Percentiles rank a stretch among this genome's conserved stretches.
Conservation (phyloP, 164 flowering plant genomes). For the Magnolia sinica region DNA sequence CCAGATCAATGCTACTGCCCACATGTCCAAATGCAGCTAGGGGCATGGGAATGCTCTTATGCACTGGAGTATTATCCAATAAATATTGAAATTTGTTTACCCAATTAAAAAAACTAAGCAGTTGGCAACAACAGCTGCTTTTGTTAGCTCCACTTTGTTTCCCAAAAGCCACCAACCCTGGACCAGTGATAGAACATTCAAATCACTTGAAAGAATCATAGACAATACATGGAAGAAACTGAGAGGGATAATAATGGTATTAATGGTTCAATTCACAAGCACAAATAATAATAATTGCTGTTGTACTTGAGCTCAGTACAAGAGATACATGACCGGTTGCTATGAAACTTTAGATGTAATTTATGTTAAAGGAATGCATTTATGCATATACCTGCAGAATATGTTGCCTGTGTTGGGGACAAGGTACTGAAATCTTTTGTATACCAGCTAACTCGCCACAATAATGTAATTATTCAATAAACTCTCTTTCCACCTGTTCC, state of each 20-base stretch:
- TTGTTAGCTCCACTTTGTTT: constrained; percentile 71
- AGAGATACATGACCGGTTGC: too few species aligned
- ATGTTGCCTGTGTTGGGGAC: too few species aligned
- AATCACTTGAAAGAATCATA: constrained; percentile 6
- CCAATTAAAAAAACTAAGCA: constrained; percentile 73
- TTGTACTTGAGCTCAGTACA: too few species aligned
- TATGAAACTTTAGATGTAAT: too few species aligned
- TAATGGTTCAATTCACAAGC: neutral
- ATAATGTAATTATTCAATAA: too few species aligned
- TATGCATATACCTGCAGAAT: too few species aligned
- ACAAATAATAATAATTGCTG: too few species aligned
- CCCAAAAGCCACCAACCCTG: constrained; percentile 97
- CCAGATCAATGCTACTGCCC: neutral
- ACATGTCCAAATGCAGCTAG: neutral
- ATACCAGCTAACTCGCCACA: too few species aligned
- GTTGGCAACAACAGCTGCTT: constrained; percentile 66
- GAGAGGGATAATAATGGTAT: neutral
- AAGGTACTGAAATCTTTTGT: too few species aligned
- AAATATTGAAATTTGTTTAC: constrained; percentile 31
- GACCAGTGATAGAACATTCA: constrained; percentile 11
- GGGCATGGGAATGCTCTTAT: neutral
- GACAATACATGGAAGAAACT: constrained; percentile 4
- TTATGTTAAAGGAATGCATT: too few species aligned
- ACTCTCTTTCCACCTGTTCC: too few species aligned
- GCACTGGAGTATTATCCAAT: neutral